Evolutionary conservation across 768 basidiomycete species (phyloP), one percentile per base, ranked within the genome.

Genomic region (Tulasnella sp.): DNA sequence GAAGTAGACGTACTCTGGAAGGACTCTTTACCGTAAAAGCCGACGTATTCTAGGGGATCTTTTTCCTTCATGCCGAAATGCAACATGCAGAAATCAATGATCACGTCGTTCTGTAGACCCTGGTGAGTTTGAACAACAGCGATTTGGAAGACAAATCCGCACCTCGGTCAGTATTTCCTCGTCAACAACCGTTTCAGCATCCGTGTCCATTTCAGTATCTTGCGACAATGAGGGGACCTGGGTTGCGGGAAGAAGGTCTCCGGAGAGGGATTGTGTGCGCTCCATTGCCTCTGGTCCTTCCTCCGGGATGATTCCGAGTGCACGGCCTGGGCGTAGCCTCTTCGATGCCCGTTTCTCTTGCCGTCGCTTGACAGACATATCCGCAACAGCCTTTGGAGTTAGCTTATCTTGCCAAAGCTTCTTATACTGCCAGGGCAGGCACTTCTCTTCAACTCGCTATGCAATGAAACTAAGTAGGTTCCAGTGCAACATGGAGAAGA

Each of bases 61-160:
- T 71, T 67, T 41, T 79, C 77, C 61, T 76, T 72, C 79, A 83
- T 85, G 2, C 87, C 88, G 63, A 84, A 83, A 65, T 90, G 88
- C 74, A 89, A 74, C n/a, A 66, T 63, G 1, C 79, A 67, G 12
- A 80, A 70, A 49, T 81, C 77, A 19, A 90, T 83, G 37, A 83
- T 77, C 29, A 90, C 72, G 52, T 86, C 63, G 15, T 58, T 76
- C 4, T 57, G 35, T 12, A 39, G 23, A 14, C 27, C 29, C 11
- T n/a, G 27, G 14, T 15, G 27, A 15, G 23, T 48, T 48, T n/a
- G 15, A n/a, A 9, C 12, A 8, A 2, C 19, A 8, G 3, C 4
- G 19, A 7, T 17, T 23, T 15, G n/a, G 14, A 15, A n/a, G 9
- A 1, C 27, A n/a, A 31, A 19, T 14, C 27, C 23, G 4, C 29